phyloP scores from a whole-genome alignment of 495 filamentous ascomycete species.

The Penicillium diatomitis region DNA sequence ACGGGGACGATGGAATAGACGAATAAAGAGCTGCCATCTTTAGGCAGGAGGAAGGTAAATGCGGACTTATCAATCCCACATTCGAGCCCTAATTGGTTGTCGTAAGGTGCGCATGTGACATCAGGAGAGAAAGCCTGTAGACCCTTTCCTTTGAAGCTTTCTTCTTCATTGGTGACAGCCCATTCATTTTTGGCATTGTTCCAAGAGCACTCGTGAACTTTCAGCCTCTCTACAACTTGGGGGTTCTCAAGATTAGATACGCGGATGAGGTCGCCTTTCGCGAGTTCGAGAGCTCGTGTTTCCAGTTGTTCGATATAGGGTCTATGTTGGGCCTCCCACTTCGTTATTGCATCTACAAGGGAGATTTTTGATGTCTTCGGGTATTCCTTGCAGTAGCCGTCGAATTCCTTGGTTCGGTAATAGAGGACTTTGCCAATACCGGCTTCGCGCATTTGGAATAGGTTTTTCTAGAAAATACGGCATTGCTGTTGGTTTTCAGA shows the following conservation, averaged over 20 bases:
- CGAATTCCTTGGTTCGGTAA: constrained; percentile 15
- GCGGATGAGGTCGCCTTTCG: neutral
- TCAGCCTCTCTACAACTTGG: constrained; percentile 2
- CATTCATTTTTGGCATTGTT: constrained; percentile 9
- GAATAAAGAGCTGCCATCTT: neutral
- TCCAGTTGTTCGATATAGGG: constrained; percentile 14
- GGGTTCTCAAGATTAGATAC: neutral
- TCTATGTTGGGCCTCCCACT: constrained; percentile 9
- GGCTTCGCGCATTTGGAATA: constrained; percentile 13
- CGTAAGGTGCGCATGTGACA: neutral
- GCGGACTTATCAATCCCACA: too few relatives aligned
- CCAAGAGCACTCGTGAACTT: constrained; percentile 5
- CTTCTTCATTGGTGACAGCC: constrained; percentile 1
- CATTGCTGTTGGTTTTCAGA: constrained; percentile 11
- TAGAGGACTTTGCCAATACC: constrained; percentile 11
- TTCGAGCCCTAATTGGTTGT: too few relatives aligned
- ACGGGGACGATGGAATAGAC: constrained; percentile 3
- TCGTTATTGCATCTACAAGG: constrained; percentile 7
- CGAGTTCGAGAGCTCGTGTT: constrained; percentile 1
- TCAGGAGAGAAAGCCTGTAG: neutral
- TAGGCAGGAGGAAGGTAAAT: constrained; percentile 2
- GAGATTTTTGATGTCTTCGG: constrained; percentile 2
- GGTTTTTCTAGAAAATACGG: constrained; percentile 13
- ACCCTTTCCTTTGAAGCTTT: constrained; percentile 1
- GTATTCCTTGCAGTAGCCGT: constrained; percentile 12